Conservation (phyloP, 169 alveolate species). For the Plasmodium cynomolgi region DNA sequence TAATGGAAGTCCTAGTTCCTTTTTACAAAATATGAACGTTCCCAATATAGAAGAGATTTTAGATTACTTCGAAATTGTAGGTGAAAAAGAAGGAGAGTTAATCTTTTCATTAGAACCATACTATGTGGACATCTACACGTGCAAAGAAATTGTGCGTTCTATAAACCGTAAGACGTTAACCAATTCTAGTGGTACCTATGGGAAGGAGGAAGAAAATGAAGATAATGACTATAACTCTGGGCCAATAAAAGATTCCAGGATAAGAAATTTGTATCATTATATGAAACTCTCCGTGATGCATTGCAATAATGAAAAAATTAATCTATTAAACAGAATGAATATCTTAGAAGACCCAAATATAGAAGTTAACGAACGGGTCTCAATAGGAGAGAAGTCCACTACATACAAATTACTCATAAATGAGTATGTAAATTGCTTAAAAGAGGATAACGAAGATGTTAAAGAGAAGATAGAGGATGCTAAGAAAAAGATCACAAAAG, state of each 20-base stretch:
- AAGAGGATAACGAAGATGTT: background rate
- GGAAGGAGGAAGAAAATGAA: background rate
- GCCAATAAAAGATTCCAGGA: background rate
- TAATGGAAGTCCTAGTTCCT: background rate
- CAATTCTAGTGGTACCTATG: background rate
- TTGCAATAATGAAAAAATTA: background rate
- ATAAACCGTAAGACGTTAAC: background rate
- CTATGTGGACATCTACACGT: slow-evolving; percentile 9
- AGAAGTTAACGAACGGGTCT: background rate
- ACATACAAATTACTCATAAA: background rate
- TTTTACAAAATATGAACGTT: background rate
- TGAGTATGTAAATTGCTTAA: slow-evolving; percentile 16
- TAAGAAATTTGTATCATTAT: background rate
- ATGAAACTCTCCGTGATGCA: background rate
- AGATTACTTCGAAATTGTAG: slow-evolving; percentile 13
- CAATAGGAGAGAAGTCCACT: background rate
- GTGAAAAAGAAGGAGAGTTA: background rate
- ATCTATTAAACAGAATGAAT: background rate
- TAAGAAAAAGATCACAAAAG: background rate
- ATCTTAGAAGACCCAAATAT: background rate
- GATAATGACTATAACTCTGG: background rate
- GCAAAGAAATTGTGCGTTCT: slow-evolving; percentile 12
- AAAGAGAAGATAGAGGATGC: background rate
- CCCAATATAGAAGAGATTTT: background rate
- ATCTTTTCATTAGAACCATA: slow-evolving; percentile 7